Conservation (phyloP, 352 stramenopile species). For the Phytophthora europaea region DNA sequence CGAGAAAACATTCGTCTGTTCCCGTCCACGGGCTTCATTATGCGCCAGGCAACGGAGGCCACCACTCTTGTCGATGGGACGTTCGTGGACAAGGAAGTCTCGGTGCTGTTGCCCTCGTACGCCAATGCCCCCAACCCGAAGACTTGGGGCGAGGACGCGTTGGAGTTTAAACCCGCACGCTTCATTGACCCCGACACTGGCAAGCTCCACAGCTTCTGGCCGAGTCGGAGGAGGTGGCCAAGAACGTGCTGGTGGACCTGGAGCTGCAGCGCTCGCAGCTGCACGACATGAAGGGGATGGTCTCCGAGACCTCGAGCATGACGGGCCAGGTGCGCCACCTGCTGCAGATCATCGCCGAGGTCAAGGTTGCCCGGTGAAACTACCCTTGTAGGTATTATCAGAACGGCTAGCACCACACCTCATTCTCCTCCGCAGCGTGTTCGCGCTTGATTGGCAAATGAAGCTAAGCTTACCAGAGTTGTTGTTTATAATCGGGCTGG, state of each 20-base stretch:
- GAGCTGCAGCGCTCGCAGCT: conserved; percentile 84
- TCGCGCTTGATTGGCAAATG: too few relatives aligned
- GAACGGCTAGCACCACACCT: too few relatives aligned
- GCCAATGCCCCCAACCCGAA: conserved; percentile 1
- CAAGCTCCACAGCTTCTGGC: conserved; percentile 10
- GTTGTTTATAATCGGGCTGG: too few relatives aligned
- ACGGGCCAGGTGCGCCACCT: conserved; percentile 73
- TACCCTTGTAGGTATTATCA: too few relatives aligned
- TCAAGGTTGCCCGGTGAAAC: too few relatives aligned
- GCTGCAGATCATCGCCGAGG: conserved; percentile 81
- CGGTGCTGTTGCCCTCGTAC: conserved; percentile 5
- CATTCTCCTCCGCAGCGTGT: too few relatives aligned
- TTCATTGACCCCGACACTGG: neutral
- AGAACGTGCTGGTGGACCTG: conserved; percentile 80
- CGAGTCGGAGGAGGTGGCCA: conserved; percentile 77
- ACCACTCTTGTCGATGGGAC: conserved; percentile 61
- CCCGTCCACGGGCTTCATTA: conserved; percentile 55
- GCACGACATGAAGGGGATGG: conserved; percentile 85
- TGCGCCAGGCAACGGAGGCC: conserved; percentile 42
- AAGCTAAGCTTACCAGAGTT: too few relatives aligned
- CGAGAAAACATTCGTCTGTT: conserved; percentile 66
- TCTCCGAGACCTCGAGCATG: conserved; percentile 74
- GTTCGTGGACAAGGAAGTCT: conserved; percentile 29
- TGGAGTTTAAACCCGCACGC: neutral
- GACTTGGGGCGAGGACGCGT: conserved; percentile 1